Evolutionary conservation across 768 basidiomycete species (phyloP).

Genomic region (Floccularia luteovirens): DNA sequence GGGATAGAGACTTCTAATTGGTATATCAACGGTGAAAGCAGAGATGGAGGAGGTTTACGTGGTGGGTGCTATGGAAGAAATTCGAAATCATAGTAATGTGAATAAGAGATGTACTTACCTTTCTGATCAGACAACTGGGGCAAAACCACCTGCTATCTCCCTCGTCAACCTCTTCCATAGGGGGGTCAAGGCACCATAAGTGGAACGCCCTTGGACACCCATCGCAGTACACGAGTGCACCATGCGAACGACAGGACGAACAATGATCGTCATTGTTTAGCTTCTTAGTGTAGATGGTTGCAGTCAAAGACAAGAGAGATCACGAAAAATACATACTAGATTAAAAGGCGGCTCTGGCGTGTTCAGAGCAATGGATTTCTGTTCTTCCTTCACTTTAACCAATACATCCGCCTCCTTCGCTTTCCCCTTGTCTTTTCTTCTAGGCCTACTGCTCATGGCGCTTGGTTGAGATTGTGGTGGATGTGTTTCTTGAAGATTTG

Average conservation of each 20-base stretch:
- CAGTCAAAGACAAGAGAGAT: slow-evolving; percentile 4
- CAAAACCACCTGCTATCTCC: slow-evolving; percentile 84
- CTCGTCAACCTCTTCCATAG: slow-evolving; percentile 82
- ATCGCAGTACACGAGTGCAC: slow-evolving; percentile 92
- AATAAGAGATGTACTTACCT: slow-evolving; percentile 36
- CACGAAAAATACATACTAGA: slow-evolving; percentile 25
- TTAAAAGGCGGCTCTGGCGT: slow-evolving; percentile 38
- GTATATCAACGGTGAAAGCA: slow-evolving; percentile 67
- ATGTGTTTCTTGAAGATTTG: slow-evolving; percentile 27
- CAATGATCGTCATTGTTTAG: slow-evolving; percentile 77
- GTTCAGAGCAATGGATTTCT: slow-evolving; percentile 32
- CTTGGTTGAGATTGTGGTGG: slow-evolving; percentile 11
- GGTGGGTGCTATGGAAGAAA: slow-evolving; percentile 50
- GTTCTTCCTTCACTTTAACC: slow-evolving; percentile 46
- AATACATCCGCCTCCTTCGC: slow-evolving; percentile 35
- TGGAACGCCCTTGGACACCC: slow-evolving; percentile 96
- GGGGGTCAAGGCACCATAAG: slow-evolving; percentile 94
- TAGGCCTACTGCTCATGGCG: no score
- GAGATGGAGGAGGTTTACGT: slow-evolving; percentile 55
- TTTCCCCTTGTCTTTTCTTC: slow-evolving; percentile 40
- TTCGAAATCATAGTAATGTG: slow-evolving; percentile 8
- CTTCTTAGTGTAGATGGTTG: slow-evolving; percentile 17
- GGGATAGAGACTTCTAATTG: slow-evolving; percentile 65
- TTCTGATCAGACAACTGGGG: slow-evolving; percentile 57
- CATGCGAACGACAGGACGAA: slow-evolving; percentile 74